Percentiles rank a stretch among this genome's conserved stretches.
Evolutionary conservation across 495 filamentous ascomycete species (phyloP).

Genomic region (Jackrogersella minutella): DNA sequence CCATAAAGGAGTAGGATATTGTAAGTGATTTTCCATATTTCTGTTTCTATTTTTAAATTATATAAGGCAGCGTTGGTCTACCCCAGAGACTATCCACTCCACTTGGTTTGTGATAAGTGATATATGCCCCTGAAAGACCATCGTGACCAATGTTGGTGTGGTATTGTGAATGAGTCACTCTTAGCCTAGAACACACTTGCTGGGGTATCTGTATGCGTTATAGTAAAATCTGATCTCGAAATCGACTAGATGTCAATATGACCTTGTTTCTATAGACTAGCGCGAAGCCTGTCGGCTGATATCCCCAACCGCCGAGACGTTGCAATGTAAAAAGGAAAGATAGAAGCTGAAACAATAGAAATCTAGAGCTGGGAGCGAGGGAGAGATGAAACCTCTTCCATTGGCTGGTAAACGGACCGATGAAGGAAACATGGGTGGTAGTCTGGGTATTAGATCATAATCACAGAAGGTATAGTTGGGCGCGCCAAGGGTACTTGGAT

Average conservation of each 20-base stretch:
- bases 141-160: background rate
- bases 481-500: conserved; percentile 32
- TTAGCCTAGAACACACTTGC: background rate
- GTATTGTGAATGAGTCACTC: background rate
- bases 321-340: conserved; percentile 12
- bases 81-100: background rate
- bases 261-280: conserved; percentile 3
- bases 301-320: conserved; percentile 1
- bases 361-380: background rate
- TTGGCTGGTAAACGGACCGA: conserved; percentile 15
- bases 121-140: background rate
- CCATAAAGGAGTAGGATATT: background rate
- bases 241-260: background rate
- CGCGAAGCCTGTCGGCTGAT: background rate
- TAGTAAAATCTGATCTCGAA: conserved; percentile 1
- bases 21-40: background rate
- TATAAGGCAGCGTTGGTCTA: background rate
- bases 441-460: conserved; percentile 4
- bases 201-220: background rate
- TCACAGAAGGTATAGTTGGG: conserved; percentile 4
- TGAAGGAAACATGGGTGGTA: conserved; percentile 1
- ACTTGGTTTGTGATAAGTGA: conserved; percentile 1
- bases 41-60: background rate
- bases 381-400: background rate
- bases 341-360: conserved; percentile 18